A percentile compares a stretch with the other conserved stretches of the same genome.
Conservation (phyloP, 148 eudicot species). For the Persicaria maculosa region DNA sequence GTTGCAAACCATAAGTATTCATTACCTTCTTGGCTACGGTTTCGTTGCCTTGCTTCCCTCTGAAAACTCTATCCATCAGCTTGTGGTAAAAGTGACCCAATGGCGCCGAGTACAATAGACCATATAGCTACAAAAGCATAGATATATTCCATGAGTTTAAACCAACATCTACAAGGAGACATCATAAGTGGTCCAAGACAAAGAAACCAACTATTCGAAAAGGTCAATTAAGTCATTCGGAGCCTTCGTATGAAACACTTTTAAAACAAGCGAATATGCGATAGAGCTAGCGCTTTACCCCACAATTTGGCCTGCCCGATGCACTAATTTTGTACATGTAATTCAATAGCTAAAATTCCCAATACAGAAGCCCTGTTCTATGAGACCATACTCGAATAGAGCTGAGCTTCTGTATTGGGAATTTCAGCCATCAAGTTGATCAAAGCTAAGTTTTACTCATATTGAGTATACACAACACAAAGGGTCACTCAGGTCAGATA, state of each 20-base stretch:
- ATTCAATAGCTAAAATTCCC: neutral
- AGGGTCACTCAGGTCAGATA: neutral
- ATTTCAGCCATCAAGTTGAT: neutral
- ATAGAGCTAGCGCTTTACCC: too few species aligned
- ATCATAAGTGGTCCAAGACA: neutral
- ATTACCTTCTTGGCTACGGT: constrained; percentile 56
- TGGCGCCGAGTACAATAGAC: constrained; percentile 50
- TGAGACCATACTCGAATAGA: too few species aligned
- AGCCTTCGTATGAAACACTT: too few species aligned
- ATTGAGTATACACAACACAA: too few species aligned
- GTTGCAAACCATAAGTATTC: neutral
- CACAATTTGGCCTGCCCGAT: neutral
- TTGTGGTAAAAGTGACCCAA: constrained; percentile 57
- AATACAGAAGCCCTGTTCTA: too few species aligned
- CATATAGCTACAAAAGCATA: constrained; percentile 41
- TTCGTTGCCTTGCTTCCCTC: constrained; percentile 38
- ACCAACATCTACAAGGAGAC: neutral
- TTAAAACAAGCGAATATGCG: too few species aligned
- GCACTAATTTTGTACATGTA: neutral
- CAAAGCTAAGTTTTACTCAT: neutral
- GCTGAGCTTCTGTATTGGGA: neutral
- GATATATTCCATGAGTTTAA: neutral
- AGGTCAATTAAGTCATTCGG: too few species aligned
- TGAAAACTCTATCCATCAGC: constrained; percentile 44
- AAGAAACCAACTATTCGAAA: neutral